These are phyloP conservation scores for Lasiodiplodia hormozganensis DNA, from an alignment of 2,329 filamentous ascomycete species.

Conservation along the genomic window DNA sequence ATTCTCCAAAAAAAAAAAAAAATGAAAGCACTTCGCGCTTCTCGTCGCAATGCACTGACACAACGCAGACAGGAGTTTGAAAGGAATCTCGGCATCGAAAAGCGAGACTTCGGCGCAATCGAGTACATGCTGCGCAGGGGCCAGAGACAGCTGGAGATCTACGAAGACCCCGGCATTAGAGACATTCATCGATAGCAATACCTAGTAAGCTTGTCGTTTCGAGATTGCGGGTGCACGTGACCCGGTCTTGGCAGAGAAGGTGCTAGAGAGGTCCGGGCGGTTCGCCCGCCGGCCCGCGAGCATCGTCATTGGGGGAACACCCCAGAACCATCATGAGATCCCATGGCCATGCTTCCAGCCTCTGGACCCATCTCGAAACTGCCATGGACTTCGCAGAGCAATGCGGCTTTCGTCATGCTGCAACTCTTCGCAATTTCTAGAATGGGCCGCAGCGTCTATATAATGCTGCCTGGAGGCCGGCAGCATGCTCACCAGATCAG, in stretches of 20 bases:
- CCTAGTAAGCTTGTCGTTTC: not conserved
- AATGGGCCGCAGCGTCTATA: constrained; percentile 39
- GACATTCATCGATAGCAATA: constrained; percentile 60
- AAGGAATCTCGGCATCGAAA: constrained; percentile 71
- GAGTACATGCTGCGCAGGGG: constrained; percentile 87
- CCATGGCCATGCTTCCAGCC: constrained; percentile 8
- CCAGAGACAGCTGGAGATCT: constrained; percentile 79
- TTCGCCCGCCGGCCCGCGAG: not conserved
- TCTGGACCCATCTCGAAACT: constrained; percentile 22
- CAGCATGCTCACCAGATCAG: constrained; percentile 37
- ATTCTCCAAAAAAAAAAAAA: no score
- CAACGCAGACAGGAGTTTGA: constrained; percentile 74
- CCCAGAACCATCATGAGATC: constrained; percentile 21
- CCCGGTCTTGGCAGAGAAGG: constrained; percentile 3
- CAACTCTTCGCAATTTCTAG: constrained; percentile 39
- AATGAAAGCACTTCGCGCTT: no score
- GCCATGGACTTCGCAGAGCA: not conserved
- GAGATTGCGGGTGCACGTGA: constrained; percentile 19
- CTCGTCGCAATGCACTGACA: not conserved
- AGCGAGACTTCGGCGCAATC: constrained; percentile 84
- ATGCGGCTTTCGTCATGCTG: constrained; percentile 12
- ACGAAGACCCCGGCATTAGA: constrained; percentile 79
- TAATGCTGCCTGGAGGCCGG: constrained; percentile 31
- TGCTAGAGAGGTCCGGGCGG: constrained; percentile 11
- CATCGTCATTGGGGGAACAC: constrained; percentile 10